Evolutionary conservation across 2,329 filamentous ascomycete species (phyloP), one percentile per base, ranked within the genome.

Genomic region (Neofusicoccum umdonicola): DNA sequence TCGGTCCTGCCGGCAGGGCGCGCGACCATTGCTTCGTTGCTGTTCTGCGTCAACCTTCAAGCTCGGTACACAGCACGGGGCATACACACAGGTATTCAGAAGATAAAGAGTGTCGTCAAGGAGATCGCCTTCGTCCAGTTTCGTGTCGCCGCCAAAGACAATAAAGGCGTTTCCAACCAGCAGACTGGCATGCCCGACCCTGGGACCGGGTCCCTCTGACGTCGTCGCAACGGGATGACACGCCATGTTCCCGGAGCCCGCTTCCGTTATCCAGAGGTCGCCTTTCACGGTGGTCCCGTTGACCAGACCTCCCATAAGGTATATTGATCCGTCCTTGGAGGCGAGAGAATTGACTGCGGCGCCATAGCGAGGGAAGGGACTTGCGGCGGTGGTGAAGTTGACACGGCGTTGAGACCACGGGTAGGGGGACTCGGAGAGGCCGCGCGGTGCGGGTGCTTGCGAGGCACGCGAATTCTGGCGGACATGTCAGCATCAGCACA

Each of bases 151-250:
- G 57, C 95, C 96, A 74, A 98, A 99, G 12, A 99, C 95, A 70
- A 99, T 99, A 76, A 98, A 99, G 0, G 95, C 95, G 78, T 99
- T 99, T 65, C 96, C 96, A 62, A 99, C 95, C 15, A 99, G 84
- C 72, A 99, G 82, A 82, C 93, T 96, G 19, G 94, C 86, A 80
- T 99, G 95, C 3, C 95, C 95, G 61, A 99, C 95, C 80, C 95
- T 87, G 1, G 96, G 95, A 3, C 95, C 93, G 1, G 95, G 96
- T 0, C 95, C 95, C 78, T 99, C 95, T 19, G 93, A 91, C 0
- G 93, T 95, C 0, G 95, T 97, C 11, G 90, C 87, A 64, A 99
- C 87, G 27, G 93, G 94, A 75, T 96, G 96, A 78, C 95, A 98
- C 22, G 92, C 87, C 83, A 98, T 87, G 75, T 87, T 93, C 8